These are phyloP conservation scores for Oryza brachyantha DNA, from an alignment of 176 grass and related monocot species.

Conservation along the genomic window DNA sequence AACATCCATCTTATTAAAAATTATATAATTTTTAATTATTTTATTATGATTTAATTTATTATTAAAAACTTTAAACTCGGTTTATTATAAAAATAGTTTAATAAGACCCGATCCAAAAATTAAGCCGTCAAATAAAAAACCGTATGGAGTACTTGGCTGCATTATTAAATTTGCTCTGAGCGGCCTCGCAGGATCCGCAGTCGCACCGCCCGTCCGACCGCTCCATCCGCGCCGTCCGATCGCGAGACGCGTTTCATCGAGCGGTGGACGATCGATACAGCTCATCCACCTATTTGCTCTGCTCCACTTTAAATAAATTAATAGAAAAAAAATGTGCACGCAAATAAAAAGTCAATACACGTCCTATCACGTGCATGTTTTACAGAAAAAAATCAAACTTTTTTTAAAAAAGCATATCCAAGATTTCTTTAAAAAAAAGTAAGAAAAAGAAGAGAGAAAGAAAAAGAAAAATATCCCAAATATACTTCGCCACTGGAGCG, in stretches of 20 bases:
- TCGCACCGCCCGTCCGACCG: neutral
- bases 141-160: too few relatives aligned
- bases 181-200: neutral
- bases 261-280: neutral
- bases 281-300: neutral
- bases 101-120: too few relatives aligned
- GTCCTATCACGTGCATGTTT: too few relatives aligned
- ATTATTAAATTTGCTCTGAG: too few relatives aligned
- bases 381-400: too few relatives aligned
- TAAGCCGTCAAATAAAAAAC: too few relatives aligned
- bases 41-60: too few relatives aligned
- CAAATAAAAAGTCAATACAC: too few relatives aligned
- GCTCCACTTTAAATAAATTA: neutral
- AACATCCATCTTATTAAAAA: too few relatives aligned
- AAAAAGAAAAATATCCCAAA: neutral
- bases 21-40: too few relatives aligned
- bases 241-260: neutral
- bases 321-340: neutral
- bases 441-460: neutral
- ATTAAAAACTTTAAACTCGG: too few relatives aligned
- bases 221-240: neutral
- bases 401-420: neutral
- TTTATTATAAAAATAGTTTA: too few relatives aligned
- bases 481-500: constrained; percentile 1
- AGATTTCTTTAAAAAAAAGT: neutral